phyloP scores from a whole-genome alignment of 495 filamentous ascomycete genomes.

The Penicillium turbatum region DNA sequence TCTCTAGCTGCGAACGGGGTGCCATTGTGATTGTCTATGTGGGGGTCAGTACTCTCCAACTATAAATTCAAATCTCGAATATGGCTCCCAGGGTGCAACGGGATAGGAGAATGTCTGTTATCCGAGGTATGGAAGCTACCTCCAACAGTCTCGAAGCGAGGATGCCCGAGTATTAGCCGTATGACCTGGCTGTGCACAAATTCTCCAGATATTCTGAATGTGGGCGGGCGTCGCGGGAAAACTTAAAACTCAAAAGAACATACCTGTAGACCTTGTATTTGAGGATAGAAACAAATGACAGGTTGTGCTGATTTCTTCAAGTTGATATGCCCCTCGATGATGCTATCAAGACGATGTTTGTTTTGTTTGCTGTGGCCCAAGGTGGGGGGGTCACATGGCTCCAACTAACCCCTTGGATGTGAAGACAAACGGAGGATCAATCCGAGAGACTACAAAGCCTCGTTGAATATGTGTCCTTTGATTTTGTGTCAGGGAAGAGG shows the following conservation, averaged over 20 bases:
- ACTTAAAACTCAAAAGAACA: not conserved
- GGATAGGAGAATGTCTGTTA: not conserved
- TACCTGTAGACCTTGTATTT: not conserved
- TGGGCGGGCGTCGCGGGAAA: too few relatives aligned
- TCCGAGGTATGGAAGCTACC: not conserved
- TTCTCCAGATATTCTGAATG: not conserved
- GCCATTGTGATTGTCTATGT: conserved; percentile 49
- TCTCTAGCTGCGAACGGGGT: conserved; percentile 65
- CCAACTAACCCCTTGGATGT: too few relatives aligned
- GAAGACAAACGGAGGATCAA: too few relatives aligned
- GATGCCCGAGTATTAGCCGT: not conserved
- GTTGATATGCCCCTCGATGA: conserved; percentile 8
- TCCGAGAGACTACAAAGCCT: not conserved
- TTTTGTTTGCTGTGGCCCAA: not conserved
- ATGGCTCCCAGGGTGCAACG: not conserved
- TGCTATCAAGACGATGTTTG: conserved; percentile 5
- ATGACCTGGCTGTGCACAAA: not conserved
- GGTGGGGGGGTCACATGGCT: not conserved
- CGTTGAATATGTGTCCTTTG: too few relatives aligned
- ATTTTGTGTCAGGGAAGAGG: too few relatives aligned
- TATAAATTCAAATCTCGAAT: not conserved
- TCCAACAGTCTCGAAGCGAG: not conserved
- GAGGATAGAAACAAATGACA: not conserved
- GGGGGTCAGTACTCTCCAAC: not conserved
- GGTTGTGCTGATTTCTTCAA: not conserved